Base-by-base conservation (phyloP, 1,284 basidiomycete species). In the Melanopsichium pennsylvanicum region DNA sequence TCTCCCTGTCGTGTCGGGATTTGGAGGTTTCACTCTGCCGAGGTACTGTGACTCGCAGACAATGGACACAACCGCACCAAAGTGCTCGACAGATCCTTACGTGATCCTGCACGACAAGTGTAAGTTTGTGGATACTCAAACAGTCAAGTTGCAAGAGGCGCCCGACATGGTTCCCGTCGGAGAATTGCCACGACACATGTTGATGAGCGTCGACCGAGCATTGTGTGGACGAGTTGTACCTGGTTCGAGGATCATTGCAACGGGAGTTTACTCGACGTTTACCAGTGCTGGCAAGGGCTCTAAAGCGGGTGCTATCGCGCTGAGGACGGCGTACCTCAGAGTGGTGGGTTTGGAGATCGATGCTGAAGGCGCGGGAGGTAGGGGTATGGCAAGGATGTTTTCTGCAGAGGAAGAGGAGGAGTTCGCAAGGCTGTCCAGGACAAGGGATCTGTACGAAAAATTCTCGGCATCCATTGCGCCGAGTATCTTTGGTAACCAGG, bases 131-230 rank as follows among this genome's bases (percentile, higher is more conserved):
- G 96, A 99, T 81, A 92, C 94, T 75, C 96, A 99, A 83, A 91
- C 88, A 7, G 86, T 99, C 75, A 99, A 99, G 82, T 86, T 99
- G 13, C 96, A 99, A 82, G 96, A 99, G 83, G 94, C 95, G 7
- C 96, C 96, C 0, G 96, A 99, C 81, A 97, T 97, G 93, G 96
- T 99, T 0, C 96, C 96, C 2, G 93, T 98, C 19, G 96, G 96
- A 85, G 96, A 99, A 80, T 85, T 99, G 39, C 96, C 96, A 5
- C 85, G 94, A 35, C 96, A 98, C 82, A 93, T 99, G 86, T 86
- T 97, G 49, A 85, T 98, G 22, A 94, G 91, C 31, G 89, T 88
- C 11, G 96, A 99, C 82, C 72, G 79, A n/a, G 70, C 76, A 10
- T 68, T 81, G 12, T 78, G 75, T 35, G 78, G 75, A 16, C 66